A percentile compares a stretch with the other conserved stretches of the same genome.
phyloP scores from a whole-genome alignment of 257 asterid species.

The Echium plantagineum region DNA sequence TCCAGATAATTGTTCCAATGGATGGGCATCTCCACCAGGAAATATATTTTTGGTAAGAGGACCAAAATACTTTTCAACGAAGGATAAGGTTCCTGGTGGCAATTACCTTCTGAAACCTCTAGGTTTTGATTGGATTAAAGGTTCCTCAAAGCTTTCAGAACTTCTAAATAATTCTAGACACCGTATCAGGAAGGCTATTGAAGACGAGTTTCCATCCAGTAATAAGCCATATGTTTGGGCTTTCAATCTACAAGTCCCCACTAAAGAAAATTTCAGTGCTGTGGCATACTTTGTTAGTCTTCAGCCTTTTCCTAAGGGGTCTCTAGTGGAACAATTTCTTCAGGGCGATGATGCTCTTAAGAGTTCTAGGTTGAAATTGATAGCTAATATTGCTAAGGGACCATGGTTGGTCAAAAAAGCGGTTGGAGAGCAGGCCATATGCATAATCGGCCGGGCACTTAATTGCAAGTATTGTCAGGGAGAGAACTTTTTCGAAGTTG shows the following conservation, averaged over 20 bases:
- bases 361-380: slow-evolving; percentile 54
- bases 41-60: slow-evolving; percentile 68
- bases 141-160: slow-evolving; percentile 55
- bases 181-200: slow-evolving; percentile 51
- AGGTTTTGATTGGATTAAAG: slow-evolving; percentile 87
- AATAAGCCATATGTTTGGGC: slow-evolving; percentile 65
- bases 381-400: slow-evolving; percentile 60
- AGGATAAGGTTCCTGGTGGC: slow-evolving; percentile 53
- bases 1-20: slow-evolving; percentile 46
- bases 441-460: slow-evolving; percentile 54
- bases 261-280: slow-evolving; percentile 63
- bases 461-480: slow-evolving; percentile 42
- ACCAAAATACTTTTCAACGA: slow-evolving; percentile 48
- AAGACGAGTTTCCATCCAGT: slow-evolving; percentile 30
- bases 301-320: slow-evolving; percentile 32
- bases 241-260: slow-evolving; percentile 75
- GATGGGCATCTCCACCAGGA: slow-evolving; percentile 86
- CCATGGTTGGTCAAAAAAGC: slow-evolving; percentile 84
- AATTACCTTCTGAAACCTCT: slow-evolving; percentile 66
- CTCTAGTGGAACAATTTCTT: slow-evolving; percentile 47
- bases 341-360: slow-evolving; percentile 47
- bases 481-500: slow-evolving; percentile 57
- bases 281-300: slow-evolving; percentile 54
- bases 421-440: slow-evolving; percentile 82
- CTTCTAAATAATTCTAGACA: slow-evolving; percentile 40